Base-by-base conservation (phyloP, 2,329 filamentous ascomycete species). In the Cladophialophora psammophila region DNA sequence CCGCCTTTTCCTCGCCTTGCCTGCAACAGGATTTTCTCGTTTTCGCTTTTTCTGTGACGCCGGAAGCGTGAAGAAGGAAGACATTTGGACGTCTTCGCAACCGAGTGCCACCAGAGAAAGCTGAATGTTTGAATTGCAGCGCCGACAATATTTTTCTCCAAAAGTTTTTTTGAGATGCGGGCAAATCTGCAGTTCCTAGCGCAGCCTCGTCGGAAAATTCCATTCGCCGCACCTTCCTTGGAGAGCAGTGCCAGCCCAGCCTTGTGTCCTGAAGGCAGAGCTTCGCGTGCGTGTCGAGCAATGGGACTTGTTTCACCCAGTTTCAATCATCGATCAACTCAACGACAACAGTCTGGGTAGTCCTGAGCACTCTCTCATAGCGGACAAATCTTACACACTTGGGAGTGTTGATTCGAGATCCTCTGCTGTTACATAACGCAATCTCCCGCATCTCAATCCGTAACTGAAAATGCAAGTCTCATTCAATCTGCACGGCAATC, bases 51-150 rank as follows among this genome's bases (percentile, higher is more conserved):
- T 92, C 76, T 94, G 91, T 59, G 91, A 90, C 48, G 91, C 91
- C 5, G 95, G 93, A 45, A 90, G 84, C 60, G 94, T 97, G 81
- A 99, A 99, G 81, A 98, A 99, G 45, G 94, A 97, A 75, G 94
- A 96, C 94, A 96, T 96, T 8, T 40, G 50, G 26, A 26, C 5
- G 42, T 26, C 15, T 34, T 54, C 31, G 59, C 38, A 18, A 12
- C 15, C 15, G 45, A 55, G 13, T 62, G 26, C 10, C 20, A 12
- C 20, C 45, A 50, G 45, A 26, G 45, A 10, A 20, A 45, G 9
- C 26, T 34, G 6, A 35, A 12, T 9, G 13, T 4, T 4, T 40
- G 38, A 35, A 18, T 34, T 48, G 35, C 45, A 9, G 59, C 48
- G 32, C 59, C 26, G 26, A 26, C 26, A 34, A 60, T 31, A 38